Percentiles rank a stretch among this genome's conserved stretches.
These are phyloP conservation scores for Mrakiaceae sp. DNA, from an alignment of 1,284 basidiomycete genomes.

Conservation along the genomic window DNA sequence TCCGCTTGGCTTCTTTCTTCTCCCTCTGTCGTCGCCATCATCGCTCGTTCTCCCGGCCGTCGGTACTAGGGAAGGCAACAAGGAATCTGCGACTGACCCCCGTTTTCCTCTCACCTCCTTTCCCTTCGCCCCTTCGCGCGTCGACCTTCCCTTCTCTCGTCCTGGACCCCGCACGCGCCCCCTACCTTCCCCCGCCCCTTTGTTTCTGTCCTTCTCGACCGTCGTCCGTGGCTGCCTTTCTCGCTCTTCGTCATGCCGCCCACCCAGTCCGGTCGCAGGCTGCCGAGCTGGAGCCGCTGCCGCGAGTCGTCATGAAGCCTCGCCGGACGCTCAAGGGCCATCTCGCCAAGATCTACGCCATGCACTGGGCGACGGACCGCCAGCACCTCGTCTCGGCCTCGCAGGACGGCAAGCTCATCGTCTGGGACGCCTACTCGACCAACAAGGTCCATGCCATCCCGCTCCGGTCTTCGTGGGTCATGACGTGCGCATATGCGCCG, in stretches of 20 bases:
- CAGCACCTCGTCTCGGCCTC: constrained; percentile 96
- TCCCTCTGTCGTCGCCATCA: background rate
- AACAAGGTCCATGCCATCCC: constrained; percentile 99
- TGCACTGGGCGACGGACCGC: constrained; percentile 97
- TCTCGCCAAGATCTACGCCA: constrained; percentile 97
- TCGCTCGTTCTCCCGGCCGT: too few relatives aligned
- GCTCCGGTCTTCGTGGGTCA: constrained; percentile 94
- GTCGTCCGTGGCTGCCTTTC: background rate
- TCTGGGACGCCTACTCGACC: constrained; percentile 99
- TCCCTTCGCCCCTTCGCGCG: background rate
- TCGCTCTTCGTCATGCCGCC: background rate
- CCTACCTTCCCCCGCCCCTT: background rate
- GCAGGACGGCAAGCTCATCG: constrained; percentile 97
- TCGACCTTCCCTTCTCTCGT: background rate
- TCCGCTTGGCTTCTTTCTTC: background rate
- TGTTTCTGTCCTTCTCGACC: background rate
- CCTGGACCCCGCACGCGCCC: background rate
- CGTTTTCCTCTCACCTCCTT: background rate
- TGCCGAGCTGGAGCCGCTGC: constrained; percentile 84
- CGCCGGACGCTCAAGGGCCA: constrained; percentile 91
- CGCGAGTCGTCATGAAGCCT: constrained; percentile 89
- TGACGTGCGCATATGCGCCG: constrained; percentile 98
- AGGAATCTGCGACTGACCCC: too few relatives aligned
- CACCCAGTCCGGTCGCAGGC: constrained; percentile 82
- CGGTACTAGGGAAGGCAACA: too few relatives aligned